Evolutionary conservation across 2,329 filamentous ascomycete genomes (phyloP).

Genomic region (Dactylellina drechsleri): DNA sequence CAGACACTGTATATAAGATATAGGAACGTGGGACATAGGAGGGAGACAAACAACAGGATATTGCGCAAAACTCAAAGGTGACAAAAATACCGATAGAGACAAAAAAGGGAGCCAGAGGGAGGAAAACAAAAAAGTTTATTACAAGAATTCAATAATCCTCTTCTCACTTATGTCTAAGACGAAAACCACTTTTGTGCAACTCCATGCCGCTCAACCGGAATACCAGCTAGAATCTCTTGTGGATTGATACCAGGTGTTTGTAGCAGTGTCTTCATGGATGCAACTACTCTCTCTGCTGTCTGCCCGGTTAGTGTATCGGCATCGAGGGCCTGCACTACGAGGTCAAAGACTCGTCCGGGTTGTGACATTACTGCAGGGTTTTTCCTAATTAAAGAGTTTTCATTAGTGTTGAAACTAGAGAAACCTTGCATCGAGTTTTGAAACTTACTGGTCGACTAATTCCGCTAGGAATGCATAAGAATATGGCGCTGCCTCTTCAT

Average conservation of each 20-base stretch:
- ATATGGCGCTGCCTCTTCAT: slow-evolving; percentile 96
- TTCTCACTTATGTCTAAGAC: slow-evolving; percentile 60
- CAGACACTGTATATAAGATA: slow-evolving; percentile 35
- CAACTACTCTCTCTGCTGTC: slow-evolving; percentile 79
- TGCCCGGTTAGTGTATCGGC: slow-evolving; percentile 88
- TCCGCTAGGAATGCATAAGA: slow-evolving; percentile 92
- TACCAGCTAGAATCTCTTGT: slow-evolving; percentile 76
- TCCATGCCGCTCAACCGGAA: slow-evolving; percentile 82
- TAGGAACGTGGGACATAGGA: not conserved
- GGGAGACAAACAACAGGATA: slow-evolving; percentile 19
- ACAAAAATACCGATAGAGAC: slow-evolving; percentile 5
- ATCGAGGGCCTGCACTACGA: slow-evolving; percentile 87
- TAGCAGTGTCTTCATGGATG: slow-evolving; percentile 80
- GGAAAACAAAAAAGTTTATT: slow-evolving; percentile 40
- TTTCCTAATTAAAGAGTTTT: slow-evolving; percentile 70
- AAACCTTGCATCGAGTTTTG: slow-evolving; percentile 14
- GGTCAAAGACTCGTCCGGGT: slow-evolving; percentile 82
- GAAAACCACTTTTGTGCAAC: slow-evolving; percentile 82
- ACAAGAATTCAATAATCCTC: slow-evolving; percentile 49
- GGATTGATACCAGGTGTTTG: slow-evolving; percentile 78
- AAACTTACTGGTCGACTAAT: slow-evolving; percentile 86
- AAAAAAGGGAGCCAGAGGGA: not conserved
- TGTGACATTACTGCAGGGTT: slow-evolving; percentile 82
- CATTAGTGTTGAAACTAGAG: slow-evolving; percentile 57
- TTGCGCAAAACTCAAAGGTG: slow-evolving; percentile 27